phyloP scores from a whole-genome alignment of 352 stramenopile species.

The Globisporangium perplexum region DNA sequence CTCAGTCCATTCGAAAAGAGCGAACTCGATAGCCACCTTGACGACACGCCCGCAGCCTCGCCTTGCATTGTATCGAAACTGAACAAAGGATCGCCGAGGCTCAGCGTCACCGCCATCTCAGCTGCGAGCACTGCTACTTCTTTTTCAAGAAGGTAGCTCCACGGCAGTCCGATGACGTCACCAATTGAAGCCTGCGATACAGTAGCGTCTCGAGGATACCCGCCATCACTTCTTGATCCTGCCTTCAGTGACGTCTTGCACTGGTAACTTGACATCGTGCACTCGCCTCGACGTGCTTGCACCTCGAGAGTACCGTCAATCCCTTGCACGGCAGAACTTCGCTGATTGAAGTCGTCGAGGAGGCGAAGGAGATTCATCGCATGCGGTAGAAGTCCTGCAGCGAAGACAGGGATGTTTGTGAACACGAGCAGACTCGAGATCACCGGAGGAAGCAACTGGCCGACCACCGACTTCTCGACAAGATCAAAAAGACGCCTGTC shows the following conservation, averaged over 20 bases:
- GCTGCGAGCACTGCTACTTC: slow-evolving; percentile 43
- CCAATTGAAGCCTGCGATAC: slow-evolving; percentile 9
- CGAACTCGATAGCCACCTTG: slow-evolving; percentile 19
- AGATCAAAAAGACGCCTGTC: slow-evolving; percentile 13
- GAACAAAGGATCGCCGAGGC: slow-evolving; percentile 33
- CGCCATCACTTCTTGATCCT: background rate
- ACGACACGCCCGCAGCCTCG: background rate
- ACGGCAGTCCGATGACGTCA: slow-evolving; percentile 34
- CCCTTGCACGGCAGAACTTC: slow-evolving; percentile 6
- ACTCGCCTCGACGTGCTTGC: background rate
- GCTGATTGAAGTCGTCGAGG: slow-evolving; percentile 43
- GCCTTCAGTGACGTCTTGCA: background rate
- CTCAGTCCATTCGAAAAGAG: slow-evolving; percentile 30
- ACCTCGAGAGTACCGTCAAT: slow-evolving; percentile 28
- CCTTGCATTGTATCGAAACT: background rate
- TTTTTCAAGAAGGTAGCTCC: slow-evolving; percentile 59
- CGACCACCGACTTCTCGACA: slow-evolving; percentile 42
- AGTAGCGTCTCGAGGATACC: background rate
- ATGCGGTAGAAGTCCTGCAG: slow-evolving; percentile 32
- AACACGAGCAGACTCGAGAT: slow-evolving; percentile 57
- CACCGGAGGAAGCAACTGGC: slow-evolving; percentile 45
- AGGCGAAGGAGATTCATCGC: slow-evolving; percentile 37
- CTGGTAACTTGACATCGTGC: background rate
- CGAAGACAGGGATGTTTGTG: slow-evolving; percentile 46
- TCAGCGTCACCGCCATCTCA: slow-evolving; percentile 52